Evolutionary conservation across 768 basidiomycete species (phyloP).

Genomic region (Lactarius akahatsu): DNA sequence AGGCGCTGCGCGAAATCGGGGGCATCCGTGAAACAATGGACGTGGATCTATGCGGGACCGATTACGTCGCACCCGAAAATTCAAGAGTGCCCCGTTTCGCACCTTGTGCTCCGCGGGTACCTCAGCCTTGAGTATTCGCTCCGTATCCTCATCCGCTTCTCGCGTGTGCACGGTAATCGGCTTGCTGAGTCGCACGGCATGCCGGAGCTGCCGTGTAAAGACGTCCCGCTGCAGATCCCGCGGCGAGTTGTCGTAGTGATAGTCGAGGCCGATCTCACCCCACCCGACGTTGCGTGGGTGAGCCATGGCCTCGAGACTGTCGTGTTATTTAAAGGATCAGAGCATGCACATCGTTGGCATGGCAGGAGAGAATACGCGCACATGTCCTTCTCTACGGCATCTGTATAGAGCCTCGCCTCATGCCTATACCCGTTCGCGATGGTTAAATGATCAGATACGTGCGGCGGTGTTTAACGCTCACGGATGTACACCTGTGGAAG

Average conservation of each 20-base stretch:
- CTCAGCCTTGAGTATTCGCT: slow-evolving; percentile 70
- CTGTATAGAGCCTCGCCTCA: slow-evolving; percentile 66
- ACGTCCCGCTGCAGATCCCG: slow-evolving; percentile 64
- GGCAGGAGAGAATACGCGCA: slow-evolving; percentile 36
- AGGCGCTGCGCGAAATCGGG: slow-evolving; percentile 71
- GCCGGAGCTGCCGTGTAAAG: slow-evolving; percentile 64
- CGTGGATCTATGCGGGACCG: slow-evolving; percentile 57
- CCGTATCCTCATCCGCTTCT: slow-evolving; percentile 82
- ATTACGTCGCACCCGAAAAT: not conserved
- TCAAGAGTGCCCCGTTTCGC: slow-evolving; percentile 18
- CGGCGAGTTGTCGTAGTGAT: slow-evolving; percentile 79
- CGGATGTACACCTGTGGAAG: slow-evolving; percentile 66
- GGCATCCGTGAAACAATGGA: slow-evolving; percentile 87
- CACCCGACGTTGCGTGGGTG: slow-evolving; percentile 84
- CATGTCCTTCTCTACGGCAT: slow-evolving; percentile 69
- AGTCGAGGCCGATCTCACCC: slow-evolving; percentile 89
- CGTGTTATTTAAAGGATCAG: not conserved
- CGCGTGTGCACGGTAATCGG: slow-evolving; percentile 85
- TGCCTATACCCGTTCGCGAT: slow-evolving; percentile 47
- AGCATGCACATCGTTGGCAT: not conserved
- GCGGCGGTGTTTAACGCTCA: slow-evolving; percentile 38
- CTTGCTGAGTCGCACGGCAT: slow-evolving; percentile 67
- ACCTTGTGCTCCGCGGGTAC: slow-evolving; percentile 73
- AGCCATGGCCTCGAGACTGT: slow-evolving; percentile 67
- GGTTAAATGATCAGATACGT: not conserved